Percentiles rank a stretch among this genome's conserved stretches.
phyloP scores from a whole-genome alignment of 257 asterid genomes.

The Jasminum sambac region DNA sequence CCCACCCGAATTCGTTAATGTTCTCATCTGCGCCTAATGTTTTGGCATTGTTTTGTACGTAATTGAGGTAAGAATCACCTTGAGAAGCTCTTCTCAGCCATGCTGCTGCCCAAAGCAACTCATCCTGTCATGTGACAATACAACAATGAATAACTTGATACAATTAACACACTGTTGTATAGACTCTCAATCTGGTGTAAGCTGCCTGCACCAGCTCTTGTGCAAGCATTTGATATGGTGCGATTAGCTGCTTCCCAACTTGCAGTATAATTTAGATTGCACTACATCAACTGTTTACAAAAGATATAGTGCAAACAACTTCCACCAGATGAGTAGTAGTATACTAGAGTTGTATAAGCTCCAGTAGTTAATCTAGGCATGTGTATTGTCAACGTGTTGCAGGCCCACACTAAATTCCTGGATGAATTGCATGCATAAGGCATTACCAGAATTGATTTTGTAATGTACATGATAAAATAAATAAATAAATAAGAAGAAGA shows the following conservation, averaged over 20 bases:
- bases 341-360: neutral
- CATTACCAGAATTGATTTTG: neutral
- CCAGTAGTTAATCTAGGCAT: neutral
- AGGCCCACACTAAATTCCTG: neutral
- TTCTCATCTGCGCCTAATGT: conserved; percentile 88
- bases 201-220: too few species aligned
- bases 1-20: conserved; percentile 96
- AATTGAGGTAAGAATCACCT: conserved; percentile 62
- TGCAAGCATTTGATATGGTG: too few species aligned
- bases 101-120: conserved; percentile 97
- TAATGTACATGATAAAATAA: neutral
- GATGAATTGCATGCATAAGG: neutral
- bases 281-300: too few species aligned
- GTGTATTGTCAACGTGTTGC: neutral
- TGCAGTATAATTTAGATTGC: too few species aligned
- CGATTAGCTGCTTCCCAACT: too few species aligned
- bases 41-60: conserved; percentile 78
- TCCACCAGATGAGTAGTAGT: too few species aligned
- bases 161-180: too few species aligned
- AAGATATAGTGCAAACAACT: too few species aligned
- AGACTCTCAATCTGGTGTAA: too few species aligned
- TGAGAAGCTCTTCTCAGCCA: conserved; percentile 89
- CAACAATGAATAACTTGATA: neutral
- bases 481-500: too few species aligned
- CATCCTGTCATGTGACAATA: conserved; percentile 57